Evolutionary conservation across 331 rosid species (phyloP), one percentile per base, ranked within the genome.

Genomic region (Ulmus americana): DNA sequence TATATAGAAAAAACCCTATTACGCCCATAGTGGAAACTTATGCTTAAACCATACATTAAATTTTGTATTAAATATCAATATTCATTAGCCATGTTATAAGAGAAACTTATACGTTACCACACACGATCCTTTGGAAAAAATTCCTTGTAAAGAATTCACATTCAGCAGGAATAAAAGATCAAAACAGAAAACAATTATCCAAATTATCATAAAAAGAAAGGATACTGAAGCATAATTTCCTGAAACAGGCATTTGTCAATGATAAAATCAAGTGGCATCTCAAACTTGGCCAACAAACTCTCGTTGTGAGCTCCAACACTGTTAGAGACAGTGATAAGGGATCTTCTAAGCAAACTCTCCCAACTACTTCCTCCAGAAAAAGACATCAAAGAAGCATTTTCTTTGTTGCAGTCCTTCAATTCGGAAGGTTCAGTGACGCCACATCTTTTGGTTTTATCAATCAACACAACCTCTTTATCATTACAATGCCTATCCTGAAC

Each of bases 191-290:
- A 28, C 35, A 2, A 47, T 8, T 39, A 14, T 55, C 65, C n/a
- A 62, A 47, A 61, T 45, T 50, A 67, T 64, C 64, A 69, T 6
- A 65, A 40, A 77, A 55, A 58, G 28, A 28, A 75, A 83, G 98
- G 98, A 92, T 92, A 89, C 98, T 85, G 97, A 74, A 89, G 86
- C 76, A 83, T 79, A 72, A 92, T 87, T 79, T 86, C 98, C 83
- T 89, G 95, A 67, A 80, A 72, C 54, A 92, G 78, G 86, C 98
- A 92, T 86, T 87, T 89, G 80, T 89, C 88, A 55, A 92, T 80
- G 65, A 92, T 83, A 59, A 82, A 85, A 64, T 89, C 98, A 63
- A 89, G 97, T 40, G 97, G 98, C 41, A 85, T 76, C 77, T 85
- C 91, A 73, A 87, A 87, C 61, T 70, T 67, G 72, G 76, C 76